A percentile compares a stretch with the other conserved stretches of the same genome.
These are phyloP conservation scores for Xylaria sp. DNA, from an alignment of 2,329 filamentous ascomycete genomes.

Conservation along the genomic window DNA sequence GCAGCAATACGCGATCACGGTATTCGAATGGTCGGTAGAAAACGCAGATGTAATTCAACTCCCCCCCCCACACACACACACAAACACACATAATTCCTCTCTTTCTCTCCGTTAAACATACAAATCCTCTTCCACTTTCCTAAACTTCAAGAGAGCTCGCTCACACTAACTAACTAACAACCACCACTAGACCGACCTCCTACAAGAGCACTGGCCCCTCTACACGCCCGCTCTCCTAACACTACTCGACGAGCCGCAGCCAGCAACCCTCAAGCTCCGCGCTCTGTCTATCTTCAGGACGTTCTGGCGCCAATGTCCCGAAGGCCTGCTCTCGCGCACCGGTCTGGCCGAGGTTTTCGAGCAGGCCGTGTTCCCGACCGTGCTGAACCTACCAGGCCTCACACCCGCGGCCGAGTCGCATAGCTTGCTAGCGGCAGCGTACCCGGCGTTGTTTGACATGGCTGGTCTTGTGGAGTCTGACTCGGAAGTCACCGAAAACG, in stretches of 20 bases:
- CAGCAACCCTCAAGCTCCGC: slow-evolving; percentile 60
- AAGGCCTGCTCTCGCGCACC: slow-evolving; percentile 66
- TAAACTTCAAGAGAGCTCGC: neutral
- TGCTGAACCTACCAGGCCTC: slow-evolving; percentile 80
- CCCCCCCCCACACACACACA: neutral
- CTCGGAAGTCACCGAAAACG: neutral
- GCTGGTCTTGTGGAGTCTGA: slow-evolving; percentile 51
- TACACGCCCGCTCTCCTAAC: slow-evolving; percentile 76
- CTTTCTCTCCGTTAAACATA: too few species aligned
- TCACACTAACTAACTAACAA: slow-evolving; percentile 14
- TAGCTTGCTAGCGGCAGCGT: slow-evolving; percentile 71
- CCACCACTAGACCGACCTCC: slow-evolving; percentile 45
- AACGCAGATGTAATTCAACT: slow-evolving; percentile 58
- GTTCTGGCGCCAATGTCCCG: slow-evolving; percentile 67
- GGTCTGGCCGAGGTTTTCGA: slow-evolving; percentile 76
- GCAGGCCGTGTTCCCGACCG: slow-evolving; percentile 74
- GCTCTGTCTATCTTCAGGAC: slow-evolving; percentile 66
- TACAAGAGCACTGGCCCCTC: slow-evolving; percentile 72
- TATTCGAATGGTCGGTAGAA: slow-evolving; percentile 71
- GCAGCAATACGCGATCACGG: slow-evolving; percentile 61
- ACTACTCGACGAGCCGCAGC: slow-evolving; percentile 72
- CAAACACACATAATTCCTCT: too few species aligned
- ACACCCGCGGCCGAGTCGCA: slow-evolving; percentile 79
- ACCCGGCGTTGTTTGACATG: slow-evolving; percentile 73
- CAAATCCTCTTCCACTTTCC: neutral